Evolutionary conservation across 306 rosid genomes (phyloP), one percentile per base, ranked within the genome.

Genomic region (Oemleria cerasiformis): DNA sequence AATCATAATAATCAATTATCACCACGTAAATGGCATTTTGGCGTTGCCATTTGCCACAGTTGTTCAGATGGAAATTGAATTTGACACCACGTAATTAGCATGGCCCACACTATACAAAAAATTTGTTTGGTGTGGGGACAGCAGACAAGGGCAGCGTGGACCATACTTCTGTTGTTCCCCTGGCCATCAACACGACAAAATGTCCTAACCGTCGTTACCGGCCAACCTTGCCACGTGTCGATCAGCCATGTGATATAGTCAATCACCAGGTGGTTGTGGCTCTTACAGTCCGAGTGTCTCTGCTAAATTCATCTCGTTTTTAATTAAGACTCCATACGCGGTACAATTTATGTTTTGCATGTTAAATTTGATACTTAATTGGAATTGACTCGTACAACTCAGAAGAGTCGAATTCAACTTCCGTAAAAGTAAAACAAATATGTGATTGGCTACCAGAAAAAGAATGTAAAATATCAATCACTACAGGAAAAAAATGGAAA

Each of bases 151-250:
- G 71, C 75, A 42, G 60, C 79, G 81, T 84, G 88, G 84, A 66
- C 84, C 65, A 62, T 34, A 64, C 82, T 50, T 17, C 57, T 55
- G 7, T 20, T 84, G 89, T 75, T 75, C 75, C 88, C 74, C 9
- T 17, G 13, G 41, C 61, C 23, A 77, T 64, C 69, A 65, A 80
- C 91, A 82, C 58, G 70, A 14, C 57, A 56, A 74, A 75, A 79
- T 78, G 85, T 66, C 70, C 53, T 57, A 81, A 84, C 91, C 85
- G 88, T 63, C 89, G 67, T 44, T 79, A 82, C 88, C 81, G 84
- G 88, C 87, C 80, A 53, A 6, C 9, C 39, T 14, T 43, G 48
- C 80, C 84, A 88, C 84, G 83, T 80, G 88, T 83, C 66, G 25
- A 3, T 5, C 42, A 17, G 38, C 84, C 63, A 63, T 70, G 63